Percentiles rank a stretch among this genome's conserved stretches.
These are phyloP conservation scores for Gonium pectorale DNA, from an alignment of 139 green algal genomes.

Conservation along the genomic window DNA sequence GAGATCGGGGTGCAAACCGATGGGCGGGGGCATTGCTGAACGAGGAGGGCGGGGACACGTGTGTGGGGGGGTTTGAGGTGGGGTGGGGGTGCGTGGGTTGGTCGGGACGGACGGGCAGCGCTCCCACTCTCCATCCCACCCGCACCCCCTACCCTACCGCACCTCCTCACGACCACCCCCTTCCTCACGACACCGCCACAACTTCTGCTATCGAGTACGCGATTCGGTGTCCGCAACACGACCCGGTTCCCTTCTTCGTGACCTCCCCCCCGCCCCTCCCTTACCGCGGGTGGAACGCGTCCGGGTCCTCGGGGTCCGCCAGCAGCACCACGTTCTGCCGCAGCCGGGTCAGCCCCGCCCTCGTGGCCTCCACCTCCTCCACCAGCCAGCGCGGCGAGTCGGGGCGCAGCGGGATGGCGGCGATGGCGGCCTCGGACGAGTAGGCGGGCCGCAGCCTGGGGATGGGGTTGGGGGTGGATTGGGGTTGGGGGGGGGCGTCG, in stretches of 20 bases:
- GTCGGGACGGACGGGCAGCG: no score
- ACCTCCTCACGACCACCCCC: not conserved
- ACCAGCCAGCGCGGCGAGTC: constrained; percentile 76
- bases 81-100: no score
- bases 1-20: not conserved
- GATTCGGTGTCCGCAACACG: no score
- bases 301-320: constrained; percentile 71
- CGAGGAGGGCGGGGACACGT: no score
- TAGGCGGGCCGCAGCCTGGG: constrained; percentile 68
- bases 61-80: no score
- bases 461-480: not conserved
- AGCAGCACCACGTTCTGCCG: constrained; percentile 92
- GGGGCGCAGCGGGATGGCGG: constrained; percentile 52
- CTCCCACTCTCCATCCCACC: no score
- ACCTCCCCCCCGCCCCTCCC: not conserved
- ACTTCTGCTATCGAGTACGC: not conserved
- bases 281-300: constrained; percentile 76
- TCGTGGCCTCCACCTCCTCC: constrained; percentile 62
- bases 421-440: constrained; percentile 66
- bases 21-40: no score
- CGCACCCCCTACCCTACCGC: not conserved
- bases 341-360: constrained; percentile 82
- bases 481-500: not conserved
- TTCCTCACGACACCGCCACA: not conserved
- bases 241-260: not conserved